Evolutionary conservation across 2,329 filamentous ascomycete species (phyloP).

Genomic region (Calonectria pseudoreteaudii): DNA sequence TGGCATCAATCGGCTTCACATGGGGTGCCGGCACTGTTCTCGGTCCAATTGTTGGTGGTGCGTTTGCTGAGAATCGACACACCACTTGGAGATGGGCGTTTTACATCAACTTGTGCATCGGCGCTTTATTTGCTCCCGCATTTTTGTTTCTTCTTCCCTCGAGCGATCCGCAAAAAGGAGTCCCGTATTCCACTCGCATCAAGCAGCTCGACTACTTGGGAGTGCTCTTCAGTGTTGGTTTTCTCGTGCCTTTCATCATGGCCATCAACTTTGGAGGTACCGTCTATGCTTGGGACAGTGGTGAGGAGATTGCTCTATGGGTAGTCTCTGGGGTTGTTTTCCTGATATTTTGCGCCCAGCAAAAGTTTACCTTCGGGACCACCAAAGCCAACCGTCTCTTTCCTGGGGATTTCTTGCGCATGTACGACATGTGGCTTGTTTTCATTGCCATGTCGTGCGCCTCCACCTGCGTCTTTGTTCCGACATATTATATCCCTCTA

Average conservation of each 20-base stretch:
- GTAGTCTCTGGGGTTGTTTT: constrained; percentile 58
- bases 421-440: not conserved
- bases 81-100: constrained; percentile 56
- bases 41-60: constrained; percentile 59
- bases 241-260: constrained; percentile 56
- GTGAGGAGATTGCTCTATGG: constrained; percentile 60
- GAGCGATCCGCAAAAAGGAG: constrained; percentile 33
- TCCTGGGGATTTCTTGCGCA: not conserved
- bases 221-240: constrained; percentile 40
- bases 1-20: not conserved
- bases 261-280: constrained; percentile 63
- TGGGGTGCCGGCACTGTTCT: constrained; percentile 57
- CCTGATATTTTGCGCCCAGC: constrained; percentile 59
- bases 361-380: not conserved
- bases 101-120: constrained; percentile 62
- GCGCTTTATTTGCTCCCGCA: constrained; percentile 54
- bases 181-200: constrained; percentile 31
- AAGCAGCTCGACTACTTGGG: constrained; percentile 47
- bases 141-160: constrained; percentile 58
- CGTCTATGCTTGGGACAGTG: constrained; percentile 60
- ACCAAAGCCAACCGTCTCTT: not conserved
- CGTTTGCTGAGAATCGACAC: constrained; percentile 49
- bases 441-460: not conserved
- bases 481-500: not conserved
- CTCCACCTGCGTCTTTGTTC: not conserved